Base-by-base conservation (phyloP, 169 alveolate species). In the Sarcocystis neurona region DNA sequence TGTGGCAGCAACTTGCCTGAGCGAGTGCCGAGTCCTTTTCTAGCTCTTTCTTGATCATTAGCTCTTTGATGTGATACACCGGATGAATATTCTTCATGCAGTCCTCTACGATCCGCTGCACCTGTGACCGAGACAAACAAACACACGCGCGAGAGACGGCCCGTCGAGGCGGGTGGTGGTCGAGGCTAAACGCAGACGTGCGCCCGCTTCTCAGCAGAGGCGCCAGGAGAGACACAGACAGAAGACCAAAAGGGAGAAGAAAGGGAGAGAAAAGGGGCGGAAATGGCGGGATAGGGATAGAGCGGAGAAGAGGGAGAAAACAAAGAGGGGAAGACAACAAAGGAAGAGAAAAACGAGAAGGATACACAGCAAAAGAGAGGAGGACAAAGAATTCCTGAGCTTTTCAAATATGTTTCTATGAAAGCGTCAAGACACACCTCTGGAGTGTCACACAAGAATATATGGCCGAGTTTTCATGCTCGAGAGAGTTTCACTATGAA, bases 11-110 rank as follows among this genome's bases (percentile, higher is more conserved):
- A 89, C 37, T 20, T n/a, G 43, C 97, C 56, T 93, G 95, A 53
- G 92, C 96, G 90, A 98, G 94, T 46, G 94, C 96, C 44, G 97
- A 98, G 89, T 98, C 99, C 93, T 99, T 98, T 90, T 96, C 98
- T 53, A 99, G 96, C 94, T 99, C 99, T 89, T 98, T 92, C 92
- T 98, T 98, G 58, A 98, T 98, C 99, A 99, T 98, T 80, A 99
- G 92, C 94, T 99, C 99, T 94, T 99, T 98, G 46, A 99, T 98
- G 94, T 98, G 98, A 93, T 98, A 99, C 43, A 97, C 98, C 10
- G 99, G 99, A 94, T 99, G 99, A 48, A 98, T 94, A 92, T 99
- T 99, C 85, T 96, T 93, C 99, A 99, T 98, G 84, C 99, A 98
- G 91, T 99, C 99, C 78, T 97, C 97, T 32, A 99, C 98, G 60